Percentiles rank a stretch among this genome's conserved stretches.
Evolutionary conservation across 2,329 filamentous ascomycete species (phyloP).

Genomic region (Ceratocystis harringtonii): DNA sequence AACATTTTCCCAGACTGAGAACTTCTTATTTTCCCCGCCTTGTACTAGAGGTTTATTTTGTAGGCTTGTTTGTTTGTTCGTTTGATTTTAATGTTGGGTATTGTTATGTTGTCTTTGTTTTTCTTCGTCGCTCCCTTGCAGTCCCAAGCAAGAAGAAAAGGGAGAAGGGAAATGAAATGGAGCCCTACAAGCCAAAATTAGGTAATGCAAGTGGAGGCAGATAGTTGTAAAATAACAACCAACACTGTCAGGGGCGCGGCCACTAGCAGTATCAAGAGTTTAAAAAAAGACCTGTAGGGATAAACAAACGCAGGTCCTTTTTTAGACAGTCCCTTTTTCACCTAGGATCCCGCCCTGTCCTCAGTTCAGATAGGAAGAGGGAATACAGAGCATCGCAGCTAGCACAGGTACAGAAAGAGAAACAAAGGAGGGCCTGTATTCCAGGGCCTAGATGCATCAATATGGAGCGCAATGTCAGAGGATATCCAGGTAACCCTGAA

Average conservation of each 20-base stretch:
- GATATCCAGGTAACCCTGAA: neutral
- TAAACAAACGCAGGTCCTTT: neutral
- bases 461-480: neutral
- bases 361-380: neutral
- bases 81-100: neutral
- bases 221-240: too few relatives aligned
- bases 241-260: too few relatives aligned
- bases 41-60: neutral
- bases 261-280: too few relatives aligned
- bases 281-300: too few relatives aligned
- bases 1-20: neutral
- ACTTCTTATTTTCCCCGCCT: neutral
- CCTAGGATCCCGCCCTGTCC: neutral
- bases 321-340: neutral
- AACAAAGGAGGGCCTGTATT: neutral
- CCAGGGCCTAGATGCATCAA: neutral
- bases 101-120: neutral
- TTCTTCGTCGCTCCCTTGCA: neutral
- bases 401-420: constrained; percentile 6
- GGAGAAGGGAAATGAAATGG: neutral
- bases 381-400: neutral
- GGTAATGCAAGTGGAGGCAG: too few relatives aligned
- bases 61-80: neutral
- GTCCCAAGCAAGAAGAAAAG: neutral
- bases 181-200: too few relatives aligned